These are phyloP conservation scores for Globisporangium polare DNA, from an alignment of 352 stramenopile species.

Conservation along the genomic window DNA sequence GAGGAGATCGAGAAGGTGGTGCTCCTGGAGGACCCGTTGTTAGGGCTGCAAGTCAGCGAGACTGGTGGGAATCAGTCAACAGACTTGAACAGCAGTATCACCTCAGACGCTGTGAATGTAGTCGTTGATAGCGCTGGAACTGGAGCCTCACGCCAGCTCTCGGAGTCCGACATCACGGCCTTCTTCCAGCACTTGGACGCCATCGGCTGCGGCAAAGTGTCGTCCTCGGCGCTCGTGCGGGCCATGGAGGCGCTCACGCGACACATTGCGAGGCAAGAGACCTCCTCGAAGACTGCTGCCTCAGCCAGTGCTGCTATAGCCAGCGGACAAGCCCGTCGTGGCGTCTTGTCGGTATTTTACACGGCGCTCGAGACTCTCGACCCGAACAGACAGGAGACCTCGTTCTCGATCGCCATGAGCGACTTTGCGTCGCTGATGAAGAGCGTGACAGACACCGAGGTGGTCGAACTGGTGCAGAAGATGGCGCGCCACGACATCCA, in stretches of 20 bases:
- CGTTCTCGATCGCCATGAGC: slow-evolving; percentile 22
- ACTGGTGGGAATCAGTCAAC: not conserved
- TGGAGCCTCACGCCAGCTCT: not conserved
- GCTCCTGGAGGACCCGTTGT: slow-evolving; percentile 14
- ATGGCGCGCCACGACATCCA: slow-evolving; percentile 47
- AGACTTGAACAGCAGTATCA: not conserved
- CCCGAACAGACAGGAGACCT: not conserved
- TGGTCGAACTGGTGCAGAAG: slow-evolving; percentile 51
- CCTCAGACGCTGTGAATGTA: not conserved
- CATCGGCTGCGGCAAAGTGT: slow-evolving; percentile 48
- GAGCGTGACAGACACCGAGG: slow-evolving; percentile 25
- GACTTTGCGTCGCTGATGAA: slow-evolving; percentile 37
- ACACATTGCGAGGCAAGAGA: slow-evolving; percentile 25
- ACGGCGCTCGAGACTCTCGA: slow-evolving; percentile 17
- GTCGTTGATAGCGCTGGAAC: not conserved
- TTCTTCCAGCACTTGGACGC: slow-evolving; percentile 56
- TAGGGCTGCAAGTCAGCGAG: slow-evolving; percentile 1
- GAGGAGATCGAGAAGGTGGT: slow-evolving; percentile 41
- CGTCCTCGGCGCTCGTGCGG: slow-evolving; percentile 25
- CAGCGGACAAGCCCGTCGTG: not conserved
- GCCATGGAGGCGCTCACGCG: slow-evolving; percentile 40
- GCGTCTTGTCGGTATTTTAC: slow-evolving; percentile 19
- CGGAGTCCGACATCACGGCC: slow-evolving; percentile 11
- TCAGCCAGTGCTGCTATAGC: not conserved
- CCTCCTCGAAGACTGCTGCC: not conserved